Base-by-base conservation (phyloP, 2,329 filamentous ascomycete species). In the Teratosphaeria epicoccoides region DNA sequence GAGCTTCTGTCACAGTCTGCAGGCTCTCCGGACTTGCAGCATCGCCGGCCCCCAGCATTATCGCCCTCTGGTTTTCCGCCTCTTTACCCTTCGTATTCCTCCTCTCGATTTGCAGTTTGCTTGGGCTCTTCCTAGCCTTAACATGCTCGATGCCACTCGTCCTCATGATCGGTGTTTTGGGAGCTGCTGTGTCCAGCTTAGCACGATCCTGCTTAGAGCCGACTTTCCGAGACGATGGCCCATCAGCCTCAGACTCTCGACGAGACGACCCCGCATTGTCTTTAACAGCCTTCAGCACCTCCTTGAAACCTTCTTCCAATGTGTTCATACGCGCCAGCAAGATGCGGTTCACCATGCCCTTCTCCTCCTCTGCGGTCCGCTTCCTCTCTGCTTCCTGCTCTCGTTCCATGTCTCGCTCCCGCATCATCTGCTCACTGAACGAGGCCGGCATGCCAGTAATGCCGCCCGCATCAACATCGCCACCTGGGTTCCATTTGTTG, bases 281-380 rank as follows among this genome's bases (percentile, higher is more conserved):
- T 47, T 65, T 67, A 40, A 69, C 66, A 55, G 67, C 66, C 49
- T 60, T 65, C 25, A 69, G 51, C 9, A 70, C 84, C 54, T 95
- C 88, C 2, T 85, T 79, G 67, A 97, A 91, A 12, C 89, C 85
- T 69, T 95, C 88, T 66, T 97, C 90, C 2, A 97, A 76, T 6
- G 85, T 91, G 67, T 93, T 93, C 88, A 96, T 96, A 28, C 88
- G 77, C 7, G 88, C 88, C 45, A 96, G 74, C 69, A 96, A 85
- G 45, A 95, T 77, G 51, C 88, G 80, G 59, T 84, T 79, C 63
- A 85, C 83, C 78, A 90, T 85, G 40, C 86, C 80, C 63, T 87
- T 84, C 67, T 80, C 76, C 74, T 73, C 73, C 24, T 72, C 72
- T 11, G 70, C 68, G 24, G 66, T 59, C 6, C 63, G 57, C 5